Conservation (phyloP, 176 grass and related monocot genomes). For the Poa pratensis region DNA sequence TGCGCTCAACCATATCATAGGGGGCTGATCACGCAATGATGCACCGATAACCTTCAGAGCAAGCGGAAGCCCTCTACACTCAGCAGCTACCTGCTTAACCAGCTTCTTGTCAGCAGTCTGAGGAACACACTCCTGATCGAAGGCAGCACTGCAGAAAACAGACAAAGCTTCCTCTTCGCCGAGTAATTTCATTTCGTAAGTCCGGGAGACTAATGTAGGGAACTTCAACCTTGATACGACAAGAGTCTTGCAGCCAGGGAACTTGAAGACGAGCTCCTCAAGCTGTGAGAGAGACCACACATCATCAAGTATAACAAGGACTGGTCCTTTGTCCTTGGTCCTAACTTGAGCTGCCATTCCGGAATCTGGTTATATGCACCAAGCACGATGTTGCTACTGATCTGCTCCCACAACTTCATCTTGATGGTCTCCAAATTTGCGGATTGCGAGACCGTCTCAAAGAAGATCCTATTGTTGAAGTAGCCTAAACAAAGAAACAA, state of each 20-base stretch:
- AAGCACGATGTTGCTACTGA: slow-evolving; percentile 81
- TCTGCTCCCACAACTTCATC: slow-evolving; percentile 89
- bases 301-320: slow-evolving; percentile 91
- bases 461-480: slow-evolving; percentile 85
- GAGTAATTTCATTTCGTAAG: slow-evolving; percentile 86
- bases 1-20: slow-evolving; percentile 95
- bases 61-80: slow-evolving; percentile 96
- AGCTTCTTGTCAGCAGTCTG: slow-evolving; percentile 80
- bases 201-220: slow-evolving; percentile 54
- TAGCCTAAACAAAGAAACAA: slow-evolving; percentile 60
- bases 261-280: slow-evolving; percentile 79
- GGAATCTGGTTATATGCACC: slow-evolving; percentile 89
- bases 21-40: slow-evolving; percentile 76
- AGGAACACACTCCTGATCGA: slow-evolving; percentile 63
- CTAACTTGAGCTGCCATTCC: slow-evolving; percentile 83
- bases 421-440: slow-evolving; percentile 85
- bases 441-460: slow-evolving; percentile 90
- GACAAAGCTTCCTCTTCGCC: slow-evolving; percentile 80
- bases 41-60: slow-evolving; percentile 90
- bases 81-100: slow-evolving; percentile 86
- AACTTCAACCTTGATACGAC: slow-evolving; percentile 93
- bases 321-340: slow-evolving; percentile 66
- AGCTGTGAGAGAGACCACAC: slow-evolving; percentile 86
- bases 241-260: slow-evolving; percentile 83
- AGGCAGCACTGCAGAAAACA: slow-evolving; percentile 81